Conservation (phyloP, 495 filamentous ascomycete species). For the Chaetomium tenue region DNA sequence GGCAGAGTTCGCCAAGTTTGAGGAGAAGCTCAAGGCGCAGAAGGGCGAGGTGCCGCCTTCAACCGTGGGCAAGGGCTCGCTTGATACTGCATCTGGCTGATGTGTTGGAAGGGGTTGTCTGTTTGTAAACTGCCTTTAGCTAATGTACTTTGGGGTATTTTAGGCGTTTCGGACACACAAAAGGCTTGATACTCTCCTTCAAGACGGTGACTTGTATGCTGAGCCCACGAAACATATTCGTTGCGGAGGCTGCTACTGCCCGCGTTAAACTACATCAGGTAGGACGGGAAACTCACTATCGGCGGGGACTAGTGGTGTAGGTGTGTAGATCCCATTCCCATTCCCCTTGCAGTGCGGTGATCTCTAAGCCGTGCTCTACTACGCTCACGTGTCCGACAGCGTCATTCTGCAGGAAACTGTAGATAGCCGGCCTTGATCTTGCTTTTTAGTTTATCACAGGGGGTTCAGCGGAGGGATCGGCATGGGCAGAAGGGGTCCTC, state of each 20-base stretch:
- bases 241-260: not conserved
- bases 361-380: not conserved
- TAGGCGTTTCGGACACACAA: not conserved
- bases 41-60: conserved; percentile 56
- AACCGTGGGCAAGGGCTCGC: conserved; percentile 62
- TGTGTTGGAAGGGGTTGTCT: not conserved
- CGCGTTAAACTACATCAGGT: not conserved
- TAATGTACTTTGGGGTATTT: not conserved
- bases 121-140: not conserved
- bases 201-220: not conserved
- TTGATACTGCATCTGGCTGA: conserved; percentile 60
- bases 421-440: not conserved
- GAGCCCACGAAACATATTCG: not conserved
- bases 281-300: not conserved
- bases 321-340: too few species aligned
- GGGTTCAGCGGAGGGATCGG: not conserved
- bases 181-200: not conserved
- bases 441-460: not conserved
- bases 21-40: conserved; percentile 83
- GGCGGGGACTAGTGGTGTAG: too few species aligned
- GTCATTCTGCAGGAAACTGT: not conserved
- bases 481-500: not conserved
- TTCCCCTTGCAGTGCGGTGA: not conserved
- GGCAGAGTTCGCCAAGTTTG: conserved; percentile 90
- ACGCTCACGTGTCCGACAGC: not conserved